Evolutionary conservation across 345 rosid species (phyloP), one percentile per base, ranked within the genome.

Genomic region (Hibiscus syriacus): DNA sequence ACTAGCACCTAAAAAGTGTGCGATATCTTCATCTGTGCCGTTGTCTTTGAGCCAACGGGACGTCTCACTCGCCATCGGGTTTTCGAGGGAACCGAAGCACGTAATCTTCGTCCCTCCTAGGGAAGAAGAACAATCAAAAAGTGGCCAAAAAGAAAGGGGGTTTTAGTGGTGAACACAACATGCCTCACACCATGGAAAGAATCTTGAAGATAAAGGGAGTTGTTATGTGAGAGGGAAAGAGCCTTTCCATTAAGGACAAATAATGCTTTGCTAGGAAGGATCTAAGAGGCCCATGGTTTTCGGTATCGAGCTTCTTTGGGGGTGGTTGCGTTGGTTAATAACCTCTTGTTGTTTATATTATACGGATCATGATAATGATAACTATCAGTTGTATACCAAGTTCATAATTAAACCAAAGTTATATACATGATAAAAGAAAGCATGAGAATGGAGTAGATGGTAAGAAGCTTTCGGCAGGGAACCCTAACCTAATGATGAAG

Each of bases 401-500:
- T n/a, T n/a, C n/a, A n/a, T n/a, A n/a, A n/a, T n/a, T n/a, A n/a
- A n/a, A n/a, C n/a, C n/a, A n/a, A n/a, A n/a, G n/a, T n/a, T n/a
- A n/a, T n/a, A n/a, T n/a, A n/a, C n/a, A n/a, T n/a, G n/a, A n/a
- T n/a, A n/a, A 32, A 32, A 32, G 36, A 6, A 36, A 7, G 7
- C 39, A 36, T 36, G 9, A 32, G 39, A 7, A 34, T 34, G 10
- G 3, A 34, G 39, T 34, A 34, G 39, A 8, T 20, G 34, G 53
- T 62, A 14, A 64, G 67, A 72, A 41, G 72, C 39, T 32, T 65
- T 62, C 36, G 49, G 67, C 76, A 77, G 67, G 76, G 76, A 78
- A 80, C 80, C 84, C 72, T 74, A 76, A 83, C 84, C 72, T 74
- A 76, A 83, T 76, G 70, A 83, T 79, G 54, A 69, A 79, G 55